Evolutionary conservation across 306 rosid genomes (phyloP), one percentile per base, ranked within the genome.

Genomic region (Cicer cuneatum): DNA sequence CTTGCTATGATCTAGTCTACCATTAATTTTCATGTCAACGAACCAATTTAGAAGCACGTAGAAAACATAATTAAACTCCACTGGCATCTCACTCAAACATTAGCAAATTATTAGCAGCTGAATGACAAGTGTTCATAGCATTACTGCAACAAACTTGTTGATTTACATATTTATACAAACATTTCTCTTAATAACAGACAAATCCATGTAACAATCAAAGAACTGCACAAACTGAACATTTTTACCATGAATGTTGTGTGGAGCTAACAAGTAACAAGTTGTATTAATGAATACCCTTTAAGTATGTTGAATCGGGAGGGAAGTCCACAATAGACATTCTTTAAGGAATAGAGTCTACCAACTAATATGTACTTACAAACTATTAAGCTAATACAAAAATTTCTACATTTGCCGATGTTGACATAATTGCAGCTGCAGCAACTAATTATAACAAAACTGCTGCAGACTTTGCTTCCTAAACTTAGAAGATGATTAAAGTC

Each of bases 401-500:
- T 61, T 72, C 63, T 65, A 49, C 67, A 37, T 68, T 69, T 11
- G 58, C 42, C 45, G 0, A 38, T 69, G 41, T 73, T 75, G 72
- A 58, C 70, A 52, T 29, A 24, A 66, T 53, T 2, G 72, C 64
- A 77, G 69, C 87, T 64, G 82, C 86, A 71, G 86, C 83, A 72
- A 73, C 87, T 61, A 80, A 47, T 52, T 65, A 64, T 71, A 82
- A 63, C 85, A 91, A 89, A 91, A 87, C 74, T 80, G 92, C 61
- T 82, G 88, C 93, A 79, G 41, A 84, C 86, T 19, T 74, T 66
- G 79, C 80, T 69, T 75, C 81, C 69, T 69, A 71, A 58, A 6
- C 12, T 7, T 2, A 54, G 66, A 76, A 65, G 38, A 56, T 33
- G 46, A 58, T 19, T 52, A 11, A 59, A 69, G 52, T 52, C 71